These are phyloP conservation scores for Candida stauntonica DNA, from an alignment of 805 yeast species.

Conservation along the genomic window DNA sequence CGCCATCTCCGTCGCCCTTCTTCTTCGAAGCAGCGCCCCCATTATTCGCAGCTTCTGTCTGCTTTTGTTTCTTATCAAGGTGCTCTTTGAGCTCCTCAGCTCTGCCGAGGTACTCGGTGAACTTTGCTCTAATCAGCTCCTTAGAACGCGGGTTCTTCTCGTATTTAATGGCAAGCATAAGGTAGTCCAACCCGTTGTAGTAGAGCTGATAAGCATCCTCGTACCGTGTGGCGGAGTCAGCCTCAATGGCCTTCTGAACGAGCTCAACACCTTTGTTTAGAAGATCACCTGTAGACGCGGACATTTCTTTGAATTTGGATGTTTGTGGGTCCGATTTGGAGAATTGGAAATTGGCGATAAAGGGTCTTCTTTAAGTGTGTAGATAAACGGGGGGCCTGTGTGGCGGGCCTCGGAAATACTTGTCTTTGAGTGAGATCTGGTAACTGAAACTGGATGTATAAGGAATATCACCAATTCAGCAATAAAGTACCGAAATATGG, in stretches of 20 bases:
- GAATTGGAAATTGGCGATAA: no score
- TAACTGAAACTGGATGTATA: no score
- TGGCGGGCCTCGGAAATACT: no score
- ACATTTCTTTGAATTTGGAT: conserved; percentile 3
- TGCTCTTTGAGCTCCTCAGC: conserved; percentile 94
- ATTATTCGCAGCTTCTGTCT: conserved; percentile 33
- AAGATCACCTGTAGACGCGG: conserved; percentile 59
- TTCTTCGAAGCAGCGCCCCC: conserved; percentile 49
- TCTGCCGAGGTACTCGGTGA: conserved; percentile 84
- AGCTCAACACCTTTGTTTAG: conserved; percentile 91
- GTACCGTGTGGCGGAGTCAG: conserved; percentile 83
- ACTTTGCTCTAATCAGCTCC: conserved; percentile 81
- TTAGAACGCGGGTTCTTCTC: conserved; percentile 89
- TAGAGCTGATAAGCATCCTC: conserved; percentile 93
- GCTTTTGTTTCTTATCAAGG: conserved; percentile 56
- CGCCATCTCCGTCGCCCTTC: conserved; percentile 53
- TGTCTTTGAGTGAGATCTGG: no score
- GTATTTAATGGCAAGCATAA: conserved; percentile 92
- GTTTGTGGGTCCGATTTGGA: not conserved
- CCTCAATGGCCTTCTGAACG: conserved; percentile 91
- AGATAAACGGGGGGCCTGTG: no score
- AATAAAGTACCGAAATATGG: no score
- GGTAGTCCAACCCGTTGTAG: conserved; percentile 88
- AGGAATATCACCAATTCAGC: no score
- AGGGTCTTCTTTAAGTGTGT: no score